phyloP scores from a whole-genome alignment of 1,284 basidiomycete genomes.

The Prillingera fragicola region DNA sequence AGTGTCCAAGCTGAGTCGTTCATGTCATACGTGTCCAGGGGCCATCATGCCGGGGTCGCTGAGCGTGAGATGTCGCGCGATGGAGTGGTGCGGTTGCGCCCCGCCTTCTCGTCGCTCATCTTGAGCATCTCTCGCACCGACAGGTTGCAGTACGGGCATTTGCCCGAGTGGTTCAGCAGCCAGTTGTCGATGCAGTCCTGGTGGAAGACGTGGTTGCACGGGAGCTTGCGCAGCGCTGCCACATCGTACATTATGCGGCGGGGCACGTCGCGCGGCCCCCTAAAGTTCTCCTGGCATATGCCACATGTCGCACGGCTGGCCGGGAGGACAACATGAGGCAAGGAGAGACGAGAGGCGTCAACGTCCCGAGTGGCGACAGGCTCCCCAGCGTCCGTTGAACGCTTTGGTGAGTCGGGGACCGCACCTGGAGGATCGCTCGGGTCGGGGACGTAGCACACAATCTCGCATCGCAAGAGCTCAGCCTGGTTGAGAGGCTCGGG shows the following conservation, averaged over 20 bases:
- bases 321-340: constrained; percentile 20
- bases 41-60: too few species aligned
- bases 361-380: constrained; percentile 4
- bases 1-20: too few species aligned
- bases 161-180: constrained; percentile 27
- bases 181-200: constrained; percentile 38
- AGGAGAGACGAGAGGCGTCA: constrained; percentile 15
- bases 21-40: too few species aligned
- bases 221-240: constrained; percentile 24
- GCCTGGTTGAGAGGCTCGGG: neutral
- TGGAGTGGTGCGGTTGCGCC: too few species aligned
- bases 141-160: constrained; percentile 36
- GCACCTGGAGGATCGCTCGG: constrained; percentile 4
- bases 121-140: constrained; percentile 18
- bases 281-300: constrained; percentile 36
- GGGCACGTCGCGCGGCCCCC: constrained; percentile 15
- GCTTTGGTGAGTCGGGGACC: too few species aligned
- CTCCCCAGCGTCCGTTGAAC: constrained; percentile 5
- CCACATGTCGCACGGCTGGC: constrained; percentile 27
- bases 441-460: constrained; percentile 30
- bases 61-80: too few species aligned
- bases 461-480: constrained; percentile 17
- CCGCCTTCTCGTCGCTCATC: neutral
- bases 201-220: constrained; percentile 38
- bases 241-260: constrained; percentile 25